Conservation (phyloP, 2,329 filamentous ascomycete species). For the Claviceps monticola region DNA sequence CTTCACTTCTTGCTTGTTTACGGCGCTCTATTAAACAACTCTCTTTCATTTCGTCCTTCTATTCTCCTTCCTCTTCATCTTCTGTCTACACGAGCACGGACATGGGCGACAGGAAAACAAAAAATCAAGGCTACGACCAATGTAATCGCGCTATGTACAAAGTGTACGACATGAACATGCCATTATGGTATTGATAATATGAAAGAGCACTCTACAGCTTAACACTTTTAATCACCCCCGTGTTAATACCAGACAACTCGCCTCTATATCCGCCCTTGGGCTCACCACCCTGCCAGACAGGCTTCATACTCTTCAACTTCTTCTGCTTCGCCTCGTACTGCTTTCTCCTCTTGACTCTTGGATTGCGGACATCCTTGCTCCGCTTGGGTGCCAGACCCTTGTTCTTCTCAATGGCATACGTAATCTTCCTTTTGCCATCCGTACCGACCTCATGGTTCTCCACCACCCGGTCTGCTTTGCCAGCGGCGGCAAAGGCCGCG, state of each 20-base stretch:
- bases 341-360: conserved; percentile 94
- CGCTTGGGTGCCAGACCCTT: conserved; percentile 82
- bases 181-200: neutral
- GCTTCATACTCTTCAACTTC: conserved; percentile 80
- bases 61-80: too few relatives aligned
- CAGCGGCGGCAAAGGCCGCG: conserved; percentile 44
- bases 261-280: conserved; percentile 76
- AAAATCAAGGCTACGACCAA: neutral
- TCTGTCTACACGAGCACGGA: too few relatives aligned
- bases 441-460: conserved; percentile 56
- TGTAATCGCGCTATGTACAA: too few relatives aligned
- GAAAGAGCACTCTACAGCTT: conserved; percentile 48
- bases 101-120: neutral
- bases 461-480: conserved; percentile 48
- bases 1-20: too few relatives aligned
- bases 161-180: neutral
- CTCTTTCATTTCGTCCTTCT: too few relatives aligned
- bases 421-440: conserved; percentile 86
- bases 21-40: too few relatives aligned
- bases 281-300: conserved; percentile 75
- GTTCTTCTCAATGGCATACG: conserved; percentile 92
- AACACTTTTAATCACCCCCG: conserved; percentile 79
- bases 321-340: conserved; percentile 95
- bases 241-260: conserved; percentile 92
- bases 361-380: conserved; percentile 90